These are phyloP conservation scores for Cercophora sp. DNA, from an alignment of 495 filamentous ascomycete genomes.

Conservation along the genomic window DNA sequence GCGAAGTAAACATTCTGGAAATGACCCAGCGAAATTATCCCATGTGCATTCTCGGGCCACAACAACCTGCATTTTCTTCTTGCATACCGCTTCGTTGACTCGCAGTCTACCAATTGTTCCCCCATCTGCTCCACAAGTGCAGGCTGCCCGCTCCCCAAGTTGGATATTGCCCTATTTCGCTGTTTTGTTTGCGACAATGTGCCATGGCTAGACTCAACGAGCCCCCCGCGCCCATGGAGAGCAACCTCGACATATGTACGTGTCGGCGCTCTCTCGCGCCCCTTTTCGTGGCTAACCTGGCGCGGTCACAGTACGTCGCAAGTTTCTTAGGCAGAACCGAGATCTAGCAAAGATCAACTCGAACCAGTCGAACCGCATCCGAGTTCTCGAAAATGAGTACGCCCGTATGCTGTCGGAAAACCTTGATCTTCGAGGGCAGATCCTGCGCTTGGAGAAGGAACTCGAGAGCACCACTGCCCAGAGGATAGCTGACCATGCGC, in stretches of 20 bases:
- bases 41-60: constrained; percentile 4
- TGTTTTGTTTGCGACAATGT: constrained; percentile 21
- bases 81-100: background rate
- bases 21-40: constrained; percentile 25
- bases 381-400: constrained; percentile 77
- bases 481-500: constrained; percentile 57
- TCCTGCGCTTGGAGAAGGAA: constrained; percentile 69
- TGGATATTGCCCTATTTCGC: background rate
- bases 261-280: constrained; percentile 25
- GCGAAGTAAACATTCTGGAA: constrained; percentile 28
- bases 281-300: constrained; percentile 14
- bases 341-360: constrained; percentile 92
- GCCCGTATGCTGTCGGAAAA: constrained; percentile 84
- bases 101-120: background rate
- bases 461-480: constrained; percentile 46
- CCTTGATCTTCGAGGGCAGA: constrained; percentile 72
- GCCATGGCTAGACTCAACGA: constrained; percentile 93
- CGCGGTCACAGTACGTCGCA: constrained; percentile 62
- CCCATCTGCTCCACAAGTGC: background rate
- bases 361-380: constrained; percentile 83
- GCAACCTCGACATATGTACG: constrained; percentile 71
- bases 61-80: background rate
- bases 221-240: constrained; percentile 62
- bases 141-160: background rate
- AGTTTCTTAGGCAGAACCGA: constrained; percentile 88